Conservation (phyloP, 176 grass and related monocot genomes). For the Aechmea fasciata region DNA sequence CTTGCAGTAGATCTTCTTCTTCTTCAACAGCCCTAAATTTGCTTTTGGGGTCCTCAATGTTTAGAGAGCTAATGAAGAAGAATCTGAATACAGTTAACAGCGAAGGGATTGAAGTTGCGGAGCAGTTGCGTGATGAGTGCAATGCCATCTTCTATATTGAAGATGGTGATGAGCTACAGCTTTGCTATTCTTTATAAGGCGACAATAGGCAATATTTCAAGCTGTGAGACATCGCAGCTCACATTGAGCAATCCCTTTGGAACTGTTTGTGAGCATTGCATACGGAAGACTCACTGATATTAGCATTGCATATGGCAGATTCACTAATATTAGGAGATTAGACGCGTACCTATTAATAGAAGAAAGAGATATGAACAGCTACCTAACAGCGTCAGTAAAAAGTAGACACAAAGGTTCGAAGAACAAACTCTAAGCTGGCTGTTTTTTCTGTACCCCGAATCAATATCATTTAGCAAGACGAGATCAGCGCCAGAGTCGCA, state of each 20-base stretch:
- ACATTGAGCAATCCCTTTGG: conserved; percentile 33
- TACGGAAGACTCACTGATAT: not conserved
- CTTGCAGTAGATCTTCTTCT: conserved; percentile 17
- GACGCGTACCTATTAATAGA: too few species aligned
- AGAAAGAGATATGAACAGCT: too few species aligned
- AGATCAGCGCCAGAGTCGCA: conserved; percentile 8
- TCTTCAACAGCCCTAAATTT: conserved; percentile 46
- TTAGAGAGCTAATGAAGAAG: conserved; percentile 44
- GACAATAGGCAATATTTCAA: conserved; percentile 11
- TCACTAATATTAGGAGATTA: not conserved
- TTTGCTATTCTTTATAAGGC: conserved; percentile 15
- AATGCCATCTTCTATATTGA: conserved; percentile 1
- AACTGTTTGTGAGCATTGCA: conserved; percentile 23
- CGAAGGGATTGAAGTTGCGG: not conserved
- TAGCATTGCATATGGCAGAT: too few species aligned
- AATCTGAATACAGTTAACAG: conserved; percentile 3
- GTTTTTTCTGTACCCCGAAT: not conserved
- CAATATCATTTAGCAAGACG: conserved; percentile 19
- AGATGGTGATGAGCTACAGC: conserved; percentile 6
- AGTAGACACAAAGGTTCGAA: too few species aligned
- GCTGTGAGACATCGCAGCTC: conserved; percentile 31
- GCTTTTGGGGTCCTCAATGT: conserved; percentile 46
- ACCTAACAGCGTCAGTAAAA: too few species aligned
- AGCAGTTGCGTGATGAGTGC: not conserved
- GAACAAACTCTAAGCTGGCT: too few species aligned